Evolutionary conservation across 1,284 basidiomycete genomes (phyloP).

Genomic region (Puccinia coronata): DNA sequence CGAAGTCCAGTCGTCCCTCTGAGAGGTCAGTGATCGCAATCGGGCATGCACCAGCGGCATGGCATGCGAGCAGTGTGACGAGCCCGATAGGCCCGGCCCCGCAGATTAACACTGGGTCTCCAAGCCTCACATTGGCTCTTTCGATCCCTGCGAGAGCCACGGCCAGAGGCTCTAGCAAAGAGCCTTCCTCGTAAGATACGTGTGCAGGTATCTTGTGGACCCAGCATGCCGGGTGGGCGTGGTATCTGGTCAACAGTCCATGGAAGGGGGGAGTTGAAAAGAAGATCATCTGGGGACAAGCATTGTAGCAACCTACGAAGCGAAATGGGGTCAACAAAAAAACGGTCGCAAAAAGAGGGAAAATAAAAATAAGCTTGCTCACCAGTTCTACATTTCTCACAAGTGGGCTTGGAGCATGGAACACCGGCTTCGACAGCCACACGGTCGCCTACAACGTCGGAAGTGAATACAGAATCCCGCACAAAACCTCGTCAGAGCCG

Average conservation of each 20-base stretch:
- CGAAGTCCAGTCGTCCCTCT: slow-evolving; percentile 63
- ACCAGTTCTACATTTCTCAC: slow-evolving; percentile 47
- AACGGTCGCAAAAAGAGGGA: no score
- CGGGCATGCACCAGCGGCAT: slow-evolving; percentile 63
- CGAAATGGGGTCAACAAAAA: not conserved
- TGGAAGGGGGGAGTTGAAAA: slow-evolving; percentile 59
- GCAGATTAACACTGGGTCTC: slow-evolving; percentile 62
- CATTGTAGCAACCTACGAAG: slow-evolving; percentile 37
- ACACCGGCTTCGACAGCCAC: slow-evolving; percentile 57
- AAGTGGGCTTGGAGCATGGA: slow-evolving; percentile 48
- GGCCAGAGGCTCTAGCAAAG: slow-evolving; percentile 63
- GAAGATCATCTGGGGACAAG: slow-evolving; percentile 46
- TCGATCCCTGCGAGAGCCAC: slow-evolving; percentile 65
- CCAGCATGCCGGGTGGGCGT: slow-evolving; percentile 64
- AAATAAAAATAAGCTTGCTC: not conserved
- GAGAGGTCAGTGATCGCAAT: slow-evolving; percentile 64
- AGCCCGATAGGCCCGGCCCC: slow-evolving; percentile 64
- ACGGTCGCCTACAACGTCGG: slow-evolving; percentile 52
- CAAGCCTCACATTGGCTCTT: slow-evolving; percentile 61
- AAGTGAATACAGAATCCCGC: not conserved
- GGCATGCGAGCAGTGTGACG: slow-evolving; percentile 62
- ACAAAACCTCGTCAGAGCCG: not conserved
- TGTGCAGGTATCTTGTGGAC: slow-evolving; percentile 63
- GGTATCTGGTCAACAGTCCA: slow-evolving; percentile 59
- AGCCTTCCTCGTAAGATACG: slow-evolving; percentile 63